A percentile compares a stretch with the other conserved stretches of the same genome.
Conservation (phyloP, 306 rosid genomes). For the Quercus berberidifolia region DNA sequence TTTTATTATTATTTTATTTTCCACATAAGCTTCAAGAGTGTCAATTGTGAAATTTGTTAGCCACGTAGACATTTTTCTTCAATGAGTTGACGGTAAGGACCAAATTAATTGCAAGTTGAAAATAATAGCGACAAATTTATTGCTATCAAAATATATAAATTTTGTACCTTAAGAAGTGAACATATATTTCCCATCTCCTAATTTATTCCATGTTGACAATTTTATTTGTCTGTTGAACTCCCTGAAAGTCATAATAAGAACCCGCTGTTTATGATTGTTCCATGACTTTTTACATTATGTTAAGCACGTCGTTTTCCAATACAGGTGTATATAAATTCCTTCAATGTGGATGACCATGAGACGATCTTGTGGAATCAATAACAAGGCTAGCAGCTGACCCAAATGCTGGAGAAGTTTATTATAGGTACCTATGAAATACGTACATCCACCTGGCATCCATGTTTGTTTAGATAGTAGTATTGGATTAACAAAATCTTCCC, state of each 20-base stretch:
- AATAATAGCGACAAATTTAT: too few relatives aligned
- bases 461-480: too few relatives aligned
- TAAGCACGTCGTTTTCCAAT: conserved; percentile 14
- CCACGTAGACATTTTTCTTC: too few relatives aligned
- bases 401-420: conserved; percentile 89
- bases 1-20: too few relatives aligned
- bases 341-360: conserved; percentile 87
- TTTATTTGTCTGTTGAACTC: background rate
- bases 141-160: too few relatives aligned
- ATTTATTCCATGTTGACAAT: background rate
- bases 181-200: too few relatives aligned
- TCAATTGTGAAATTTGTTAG: too few relatives aligned
- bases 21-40: too few relatives aligned
- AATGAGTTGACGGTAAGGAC: too few relatives aligned
- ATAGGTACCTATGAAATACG: conserved; percentile 47
- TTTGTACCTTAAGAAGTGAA: too few relatives aligned
- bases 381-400: conserved; percentile 86
- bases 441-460: background rate
- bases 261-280: background rate
- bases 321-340: conserved; percentile 40
- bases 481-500: background rate
- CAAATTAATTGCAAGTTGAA: too few relatives aligned
- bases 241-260: background rate
- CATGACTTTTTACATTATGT: conserved; percentile 1
- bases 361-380: conserved; percentile 87